These are phyloP conservation scores for Trichoderma afroharzianum DNA, from an alignment of 2,329 filamentous ascomycete species.

Conservation along the genomic window DNA sequence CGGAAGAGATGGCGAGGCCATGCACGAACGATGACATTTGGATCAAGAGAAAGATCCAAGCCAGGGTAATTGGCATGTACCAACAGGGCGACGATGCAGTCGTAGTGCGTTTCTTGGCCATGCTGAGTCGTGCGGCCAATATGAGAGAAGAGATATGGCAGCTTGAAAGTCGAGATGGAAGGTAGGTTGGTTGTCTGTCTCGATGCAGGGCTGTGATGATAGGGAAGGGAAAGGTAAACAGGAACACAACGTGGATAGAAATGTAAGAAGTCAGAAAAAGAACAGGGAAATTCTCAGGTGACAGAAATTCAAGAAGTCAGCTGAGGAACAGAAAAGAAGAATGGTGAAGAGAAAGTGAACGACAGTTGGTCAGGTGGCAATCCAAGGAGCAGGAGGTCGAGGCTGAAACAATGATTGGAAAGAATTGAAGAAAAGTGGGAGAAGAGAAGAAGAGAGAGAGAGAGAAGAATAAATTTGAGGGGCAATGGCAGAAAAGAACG, in stretches of 20 bases:
- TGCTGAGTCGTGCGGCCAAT: conserved; percentile 14
- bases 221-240: neutral
- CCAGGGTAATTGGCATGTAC: conserved; percentile 12
- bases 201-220: neutral
- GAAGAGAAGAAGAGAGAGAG: neutral
- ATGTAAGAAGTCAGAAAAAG: neutral
- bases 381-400: conserved; percentile 20
- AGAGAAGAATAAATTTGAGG: neutral
- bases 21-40: conserved; percentile 21
- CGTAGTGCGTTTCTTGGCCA: conserved; percentile 18
- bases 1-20: conserved; percentile 20
- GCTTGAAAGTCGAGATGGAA: neutral
- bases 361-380: conserved; percentile 4
- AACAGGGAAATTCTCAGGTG: neutral
- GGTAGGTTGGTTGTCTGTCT: neutral
- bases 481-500: conserved; percentile 14
- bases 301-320: conserved; percentile 11
- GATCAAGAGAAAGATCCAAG: conserved; percentile 23
- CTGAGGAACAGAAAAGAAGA: conserved; percentile 12
- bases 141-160: neutral
- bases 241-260: conserved; percentile 3
- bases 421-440: conserved; percentile 4
- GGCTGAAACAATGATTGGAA: conserved; percentile 20
- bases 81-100: neutral
- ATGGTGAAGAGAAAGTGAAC: conserved; percentile 7